phyloP scores from a whole-genome alignment of 148 eudicot species.

The Camellia japonica region DNA sequence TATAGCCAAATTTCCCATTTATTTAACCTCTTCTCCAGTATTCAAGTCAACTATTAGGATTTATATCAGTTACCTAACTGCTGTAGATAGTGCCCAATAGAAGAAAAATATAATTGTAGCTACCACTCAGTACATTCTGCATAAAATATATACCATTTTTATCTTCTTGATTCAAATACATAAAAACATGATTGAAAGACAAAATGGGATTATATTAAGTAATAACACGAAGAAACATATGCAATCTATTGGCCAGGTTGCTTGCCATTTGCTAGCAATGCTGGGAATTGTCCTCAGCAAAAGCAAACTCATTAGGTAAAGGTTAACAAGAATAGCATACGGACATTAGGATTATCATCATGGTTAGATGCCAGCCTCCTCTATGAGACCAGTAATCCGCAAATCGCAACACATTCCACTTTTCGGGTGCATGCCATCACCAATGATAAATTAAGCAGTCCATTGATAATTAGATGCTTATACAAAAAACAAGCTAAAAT shows the following conservation, averaged over 20 bases:
- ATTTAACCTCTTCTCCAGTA: neutral
- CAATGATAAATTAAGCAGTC: neutral
- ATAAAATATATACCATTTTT: neutral
- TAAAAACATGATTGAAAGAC: constrained; percentile 4
- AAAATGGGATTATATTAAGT: neutral
- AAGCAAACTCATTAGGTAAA: neutral
- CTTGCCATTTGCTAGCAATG: neutral
- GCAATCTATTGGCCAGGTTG: neutral
- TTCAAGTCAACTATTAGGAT: neutral
- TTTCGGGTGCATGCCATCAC: neutral
- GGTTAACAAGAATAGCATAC: neutral
- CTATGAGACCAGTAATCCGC: neutral
- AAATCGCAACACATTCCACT: neutral
- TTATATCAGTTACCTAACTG: neutral
- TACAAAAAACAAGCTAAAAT: neutral
- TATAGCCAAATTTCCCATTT: too few relatives aligned
- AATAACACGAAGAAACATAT: neutral
- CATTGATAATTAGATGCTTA: neutral
- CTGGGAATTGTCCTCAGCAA: neutral
- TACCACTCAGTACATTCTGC: neutral
- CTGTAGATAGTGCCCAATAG: neutral
- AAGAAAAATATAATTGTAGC: too few relatives aligned
- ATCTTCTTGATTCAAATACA: neutral
- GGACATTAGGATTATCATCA: neutral
- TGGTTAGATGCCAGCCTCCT: neutral